A percentile compares a stretch with the other conserved stretches of the same genome.
Conservation (phyloP, 164 flowering plant species). For the Vitis riparia region DNA sequence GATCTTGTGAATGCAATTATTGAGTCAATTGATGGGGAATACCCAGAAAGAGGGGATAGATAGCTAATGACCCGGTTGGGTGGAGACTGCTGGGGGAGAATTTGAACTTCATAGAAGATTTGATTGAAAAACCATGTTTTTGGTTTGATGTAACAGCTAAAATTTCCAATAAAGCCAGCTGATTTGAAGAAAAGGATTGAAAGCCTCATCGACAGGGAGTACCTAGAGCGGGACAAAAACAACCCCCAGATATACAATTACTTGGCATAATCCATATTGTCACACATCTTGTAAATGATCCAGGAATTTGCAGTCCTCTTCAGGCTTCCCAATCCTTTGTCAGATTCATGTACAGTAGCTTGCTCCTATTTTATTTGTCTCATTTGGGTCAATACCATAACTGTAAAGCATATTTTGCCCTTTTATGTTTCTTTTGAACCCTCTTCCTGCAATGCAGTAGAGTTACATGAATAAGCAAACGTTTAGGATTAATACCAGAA, state of each 20-base stretch:
- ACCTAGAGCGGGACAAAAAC: slow-evolving; percentile 93
- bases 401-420: slow-evolving; percentile 19
- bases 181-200: slow-evolving; percentile 97
- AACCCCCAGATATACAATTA: slow-evolving; percentile 97
- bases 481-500: background rate
- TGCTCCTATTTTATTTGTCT: slow-evolving; percentile 1
- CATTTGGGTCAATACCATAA: slow-evolving; percentile 9
- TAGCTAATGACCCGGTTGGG: no score
- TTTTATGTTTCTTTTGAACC: background rate
- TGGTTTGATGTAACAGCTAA: slow-evolving; percentile 56
- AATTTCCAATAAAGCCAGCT: slow-evolving; percentile 94
- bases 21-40: no score
- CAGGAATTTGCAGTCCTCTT: slow-evolving; percentile 10
- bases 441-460: background rate
- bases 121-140: background rate
- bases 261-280: slow-evolving; percentile 50
- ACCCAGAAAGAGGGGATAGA: no score
- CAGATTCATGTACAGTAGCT: slow-evolving; percentile 24
- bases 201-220: slow-evolving; percentile 94
- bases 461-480: background rate
- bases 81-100: no score
- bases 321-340: slow-evolving; percentile 7
- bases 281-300: slow-evolving; percentile 21
- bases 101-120: no score
- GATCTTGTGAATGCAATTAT: no score